Evolutionary conservation across 805 yeast species (phyloP).

Genomic region (Millerago galiae): DNA sequence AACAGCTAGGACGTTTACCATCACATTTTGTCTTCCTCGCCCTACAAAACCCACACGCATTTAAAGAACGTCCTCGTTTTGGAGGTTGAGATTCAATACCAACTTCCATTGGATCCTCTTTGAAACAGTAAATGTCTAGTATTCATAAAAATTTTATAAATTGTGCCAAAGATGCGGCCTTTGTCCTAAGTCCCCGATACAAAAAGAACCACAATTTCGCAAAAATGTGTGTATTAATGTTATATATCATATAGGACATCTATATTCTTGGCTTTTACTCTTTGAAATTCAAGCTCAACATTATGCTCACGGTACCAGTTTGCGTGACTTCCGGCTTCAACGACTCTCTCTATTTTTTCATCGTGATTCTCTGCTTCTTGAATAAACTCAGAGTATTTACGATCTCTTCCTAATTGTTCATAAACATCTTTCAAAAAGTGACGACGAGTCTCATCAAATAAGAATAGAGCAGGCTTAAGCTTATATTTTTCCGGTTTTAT

Average conservation of each 20-base stretch:
- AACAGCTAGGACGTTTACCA: slow-evolving; percentile 1
- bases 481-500: background rate
- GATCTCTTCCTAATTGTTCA: background rate
- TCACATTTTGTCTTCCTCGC: slow-evolving; percentile 1
- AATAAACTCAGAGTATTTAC: background rate
- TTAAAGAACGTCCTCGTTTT: background rate
- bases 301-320: background rate
- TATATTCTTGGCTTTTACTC: background rate
- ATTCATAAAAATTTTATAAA: no score
- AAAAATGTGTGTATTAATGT: no score
- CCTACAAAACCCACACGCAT: slow-evolving; percentile 5
- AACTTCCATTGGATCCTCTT: no score
- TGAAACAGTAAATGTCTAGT: no score
- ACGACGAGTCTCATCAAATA: slow-evolving; percentile 2
- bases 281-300: background rate
- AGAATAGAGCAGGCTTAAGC: background rate
- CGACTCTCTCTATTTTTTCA: background rate
- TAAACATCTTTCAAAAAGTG: slow-evolving; percentile 1
- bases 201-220: no score
- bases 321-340: background rate
- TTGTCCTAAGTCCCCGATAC: no score
- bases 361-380: background rate
- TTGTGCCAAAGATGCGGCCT: no score
- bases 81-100: background rate
- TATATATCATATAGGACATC: no score